Base-by-base conservation (phyloP, 176 grass and related monocot genomes). In the Rhynchospora tenuis region DNA sequence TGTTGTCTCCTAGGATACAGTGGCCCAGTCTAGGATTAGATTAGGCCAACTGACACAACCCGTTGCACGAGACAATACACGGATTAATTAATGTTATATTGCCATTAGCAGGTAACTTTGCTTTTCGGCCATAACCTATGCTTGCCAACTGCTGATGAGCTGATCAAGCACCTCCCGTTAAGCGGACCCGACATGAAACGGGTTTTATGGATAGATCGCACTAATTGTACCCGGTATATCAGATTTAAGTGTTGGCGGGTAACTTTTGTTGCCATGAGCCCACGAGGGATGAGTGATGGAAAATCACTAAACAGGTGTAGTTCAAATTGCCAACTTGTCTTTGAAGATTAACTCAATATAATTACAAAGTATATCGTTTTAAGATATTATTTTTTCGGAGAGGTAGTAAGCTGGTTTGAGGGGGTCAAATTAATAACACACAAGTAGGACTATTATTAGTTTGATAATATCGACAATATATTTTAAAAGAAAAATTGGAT, bases 1-100 rank as follows among this genome's bases (percentile, higher is more conserved):
- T 52, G 28, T 15, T 61, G 56, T 80, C 29, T 62, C 78, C 54
- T 79, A 79, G 76, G 79, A 82, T 64, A 62, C 11, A 80, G 57
- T 50, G 58, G 79, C 19, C 59, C 58, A 62, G 38, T 59, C 78
- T 63, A 61, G 24, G 47, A 63, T 81, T 12, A 44, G 59, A 82
- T 82, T 51, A 64, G 59, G 38, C 60, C 23, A 7, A 13, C 79
- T 82, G 80, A 82, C 80, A 82, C 28, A 58, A 82, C 20, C 61
- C 80, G 13, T 64, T 82, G 22, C 61, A 82, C 80, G 23, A 82
- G 60, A 82, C 78, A 50, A 17, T 19, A 7, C 60, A 15, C 20
- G 46, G 48, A 24, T 52, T 77, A 54, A 16, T 33, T 38, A 38
- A 38, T 38, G 33, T 3, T 38, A 2, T 4, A 38, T 38, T 38